Conservation (phyloP, 1,284 basidiomycete genomes). For the Vanrija pseudolonga region DNA sequence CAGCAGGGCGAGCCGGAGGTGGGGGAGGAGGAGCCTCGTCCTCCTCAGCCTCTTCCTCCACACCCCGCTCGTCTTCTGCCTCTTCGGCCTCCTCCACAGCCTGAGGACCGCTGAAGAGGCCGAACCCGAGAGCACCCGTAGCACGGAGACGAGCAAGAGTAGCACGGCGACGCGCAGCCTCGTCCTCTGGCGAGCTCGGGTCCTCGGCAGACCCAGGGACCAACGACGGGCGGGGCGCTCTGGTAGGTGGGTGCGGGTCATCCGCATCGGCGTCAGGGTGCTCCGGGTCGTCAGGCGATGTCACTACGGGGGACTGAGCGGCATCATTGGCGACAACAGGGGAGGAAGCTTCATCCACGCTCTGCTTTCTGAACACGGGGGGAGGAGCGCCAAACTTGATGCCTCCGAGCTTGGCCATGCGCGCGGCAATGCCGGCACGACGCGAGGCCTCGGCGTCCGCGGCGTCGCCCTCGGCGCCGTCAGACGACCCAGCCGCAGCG, state of each 20-base stretch:
- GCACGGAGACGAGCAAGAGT: constrained; percentile 46
- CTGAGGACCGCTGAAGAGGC: constrained; percentile 39
- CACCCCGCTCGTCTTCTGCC: constrained; percentile 7
- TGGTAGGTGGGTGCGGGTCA: background rate
- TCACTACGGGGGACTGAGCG: background rate
- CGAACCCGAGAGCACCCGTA: constrained; percentile 45
- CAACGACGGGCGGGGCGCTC: no score
- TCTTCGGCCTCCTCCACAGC: background rate
- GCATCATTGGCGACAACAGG: background rate
- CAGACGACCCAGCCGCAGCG: no score
- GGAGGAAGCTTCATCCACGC: constrained; percentile 9
- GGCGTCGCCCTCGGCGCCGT: no score
- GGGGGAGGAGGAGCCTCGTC: constrained; percentile 17
- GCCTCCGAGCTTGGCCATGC: constrained; percentile 84
- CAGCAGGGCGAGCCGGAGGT: constrained; percentile 21
- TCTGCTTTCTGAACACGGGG: constrained; percentile 26
- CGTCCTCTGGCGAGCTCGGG: constrained; percentile 34
- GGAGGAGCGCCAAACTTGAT: constrained; percentile 66
- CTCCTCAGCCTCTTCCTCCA: constrained; percentile 1
- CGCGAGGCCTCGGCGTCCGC: constrained; percentile 62
- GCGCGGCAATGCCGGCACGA: constrained; percentile 73
- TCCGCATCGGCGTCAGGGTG: constrained; percentile 1
- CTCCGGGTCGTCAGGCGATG: constrained; percentile 5
- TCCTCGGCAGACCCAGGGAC: no score
- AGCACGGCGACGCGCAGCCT: constrained; percentile 41